These are phyloP conservation scores for Craterostigma plantagineum DNA, from an alignment of 257 asterid species.

Conservation along the genomic window DNA sequence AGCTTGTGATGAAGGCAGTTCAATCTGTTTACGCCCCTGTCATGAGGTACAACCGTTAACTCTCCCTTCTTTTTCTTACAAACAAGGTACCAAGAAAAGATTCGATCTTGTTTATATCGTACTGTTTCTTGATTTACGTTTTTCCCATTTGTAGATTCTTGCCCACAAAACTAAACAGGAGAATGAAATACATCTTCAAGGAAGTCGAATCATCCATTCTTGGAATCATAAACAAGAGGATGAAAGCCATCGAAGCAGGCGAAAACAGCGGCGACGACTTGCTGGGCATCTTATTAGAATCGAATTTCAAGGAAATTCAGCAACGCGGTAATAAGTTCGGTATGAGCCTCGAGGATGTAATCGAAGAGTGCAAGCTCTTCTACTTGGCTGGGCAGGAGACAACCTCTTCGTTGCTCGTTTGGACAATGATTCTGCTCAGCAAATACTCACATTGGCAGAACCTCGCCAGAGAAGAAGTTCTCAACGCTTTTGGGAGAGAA, in stretches of 20 bases:
- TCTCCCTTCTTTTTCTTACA: background rate
- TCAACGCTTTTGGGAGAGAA: slow-evolving; percentile 12
- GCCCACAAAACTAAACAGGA: slow-evolving; percentile 27
- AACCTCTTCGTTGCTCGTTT: slow-evolving; percentile 26
- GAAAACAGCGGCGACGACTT: slow-evolving; percentile 20
- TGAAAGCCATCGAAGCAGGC: slow-evolving; percentile 20
- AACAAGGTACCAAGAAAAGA: background rate
- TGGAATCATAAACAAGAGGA: slow-evolving; percentile 19
- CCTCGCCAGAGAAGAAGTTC: slow-evolving; percentile 39
- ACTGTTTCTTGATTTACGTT: background rate
- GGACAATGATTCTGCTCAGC: slow-evolving; percentile 30
- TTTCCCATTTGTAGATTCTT: slow-evolving; percentile 22
- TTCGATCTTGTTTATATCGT: background rate
- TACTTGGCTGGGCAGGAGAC: slow-evolving; percentile 51
- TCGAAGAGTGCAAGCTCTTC: slow-evolving; percentile 46
- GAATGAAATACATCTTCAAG: slow-evolving; percentile 20
- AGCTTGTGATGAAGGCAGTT: slow-evolving; percentile 8
- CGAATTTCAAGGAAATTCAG: slow-evolving; percentile 22
- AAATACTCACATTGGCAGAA: slow-evolving; percentile 25
- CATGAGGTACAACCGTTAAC: slow-evolving; percentile 13
- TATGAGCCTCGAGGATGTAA: slow-evolving; percentile 27
- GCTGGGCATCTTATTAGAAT: slow-evolving; percentile 20
- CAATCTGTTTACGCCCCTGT: slow-evolving; percentile 24
- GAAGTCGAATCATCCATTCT: slow-evolving; percentile 21
- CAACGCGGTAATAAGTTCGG: slow-evolving; percentile 17